Base-by-base conservation (phyloP, 2,329 filamentous ascomycete genomes). In the Fusarium palustre region DNA sequence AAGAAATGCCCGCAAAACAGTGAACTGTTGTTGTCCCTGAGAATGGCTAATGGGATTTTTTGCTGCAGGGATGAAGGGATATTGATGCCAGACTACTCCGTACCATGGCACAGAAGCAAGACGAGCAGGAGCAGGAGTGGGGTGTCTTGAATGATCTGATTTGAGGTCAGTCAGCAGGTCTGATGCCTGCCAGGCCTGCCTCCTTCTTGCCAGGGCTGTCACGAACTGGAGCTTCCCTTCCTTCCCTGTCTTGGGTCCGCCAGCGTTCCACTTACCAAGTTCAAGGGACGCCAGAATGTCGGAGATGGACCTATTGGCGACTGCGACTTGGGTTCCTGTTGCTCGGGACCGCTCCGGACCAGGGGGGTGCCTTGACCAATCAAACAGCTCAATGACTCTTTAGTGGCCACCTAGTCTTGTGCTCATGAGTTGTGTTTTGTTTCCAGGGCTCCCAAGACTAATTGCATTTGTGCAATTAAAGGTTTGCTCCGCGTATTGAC, bases 91-190 rank as follows among this genome's bases (percentile, higher is more conserved):
- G 39, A 22, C 15, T 22, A 30, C n/a, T n/a, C n/a, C n/a, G n/a
- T n/a, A n/a, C 10, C 15, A 22, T 31, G 45, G 28, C 28, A 33
- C 16, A 24, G 33, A 30, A 30, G 28, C 28, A 16, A 7, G 31
- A 15, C 48, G 55, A 15, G 24, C 31, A 49, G 20, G 22, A 48
- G 8, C 18, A 50, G 22, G 33, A 50, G 55, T 43, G 57, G 66
- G 66, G 61, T 61, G 42, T 36, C 47, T 41, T 57, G 48, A 56
- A 63, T 69, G 66, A 66, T 69, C 66, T 69, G 66, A 69, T 53
- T 66, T 30, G 46, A 15, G 39, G 52, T 68, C 16, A 18, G 36
- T 39, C 36, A n/a, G n/a, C 36, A 39, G 33, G 33, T 18, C 28
- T 30, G 28, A 10, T 30, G 25, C 30, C 12, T 30, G n/a, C 15